Conservation (phyloP, 2,329 filamentous ascomycete genomes). For the Sordariomycetes sp. region DNA sequence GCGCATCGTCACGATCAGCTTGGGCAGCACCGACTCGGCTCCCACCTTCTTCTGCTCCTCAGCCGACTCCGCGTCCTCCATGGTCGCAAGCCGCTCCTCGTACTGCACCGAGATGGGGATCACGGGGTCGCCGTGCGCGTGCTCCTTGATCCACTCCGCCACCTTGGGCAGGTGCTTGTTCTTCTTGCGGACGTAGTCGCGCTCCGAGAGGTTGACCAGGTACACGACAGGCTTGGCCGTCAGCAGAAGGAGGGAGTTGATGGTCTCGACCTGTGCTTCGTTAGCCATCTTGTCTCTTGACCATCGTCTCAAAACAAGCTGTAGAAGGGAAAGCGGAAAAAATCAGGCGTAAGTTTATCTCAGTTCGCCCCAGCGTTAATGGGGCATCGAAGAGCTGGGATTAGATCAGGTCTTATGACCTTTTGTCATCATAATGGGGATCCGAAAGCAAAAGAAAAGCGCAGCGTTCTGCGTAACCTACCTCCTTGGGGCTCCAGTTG, state of each 20-base stretch:
- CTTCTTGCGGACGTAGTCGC: conserved; percentile 96
- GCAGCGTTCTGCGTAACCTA: conserved; percentile 37
- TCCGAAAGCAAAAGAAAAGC: conserved; percentile 9
- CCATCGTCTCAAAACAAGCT: background rate
- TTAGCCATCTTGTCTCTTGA: background rate
- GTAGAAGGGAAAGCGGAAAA: conserved; percentile 3
- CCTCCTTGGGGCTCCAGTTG: conserved; percentile 88
- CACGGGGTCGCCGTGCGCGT: conserved; percentile 79
- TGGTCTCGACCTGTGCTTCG: conserved; percentile 70
- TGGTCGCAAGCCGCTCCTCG: conserved; percentile 80
- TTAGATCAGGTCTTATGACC: conserved; percentile 86
- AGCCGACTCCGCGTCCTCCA: conserved; percentile 65
- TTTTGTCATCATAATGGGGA: conserved; percentile 86
- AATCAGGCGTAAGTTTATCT: conserved; percentile 71
- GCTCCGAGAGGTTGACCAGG: conserved; percentile 93
- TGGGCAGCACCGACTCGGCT: conserved; percentile 81
- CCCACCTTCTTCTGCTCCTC: conserved; percentile 86
- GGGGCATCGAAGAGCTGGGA: conserved; percentile 99
- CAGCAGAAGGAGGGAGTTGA: conserved; percentile 92
- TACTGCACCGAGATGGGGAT: conserved; percentile 88
- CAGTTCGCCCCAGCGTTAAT: conserved; percentile 65
- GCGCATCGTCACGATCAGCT: conserved; percentile 88
- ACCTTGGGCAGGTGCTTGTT: conserved; percentile 97
- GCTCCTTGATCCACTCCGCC: conserved; percentile 88
- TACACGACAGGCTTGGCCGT: conserved; percentile 96